These are phyloP conservation scores for Lomentospora prolificans DNA, from an alignment of 2,329 filamentous ascomycete species.

Conservation along the genomic window DNA sequence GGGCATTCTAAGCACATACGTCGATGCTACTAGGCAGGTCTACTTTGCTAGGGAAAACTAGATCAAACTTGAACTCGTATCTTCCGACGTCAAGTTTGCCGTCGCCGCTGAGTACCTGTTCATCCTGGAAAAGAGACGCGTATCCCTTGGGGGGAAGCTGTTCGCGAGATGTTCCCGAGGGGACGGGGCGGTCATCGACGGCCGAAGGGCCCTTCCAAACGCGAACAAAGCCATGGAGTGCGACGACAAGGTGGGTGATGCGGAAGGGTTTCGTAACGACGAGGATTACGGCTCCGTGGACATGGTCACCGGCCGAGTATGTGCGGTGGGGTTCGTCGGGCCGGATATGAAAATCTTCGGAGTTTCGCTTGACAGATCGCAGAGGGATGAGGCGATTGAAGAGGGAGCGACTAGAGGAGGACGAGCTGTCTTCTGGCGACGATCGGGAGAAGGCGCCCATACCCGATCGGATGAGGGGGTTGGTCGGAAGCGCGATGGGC, in stretches of 20 bases:
- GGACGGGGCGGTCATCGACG: conserved; percentile 32
- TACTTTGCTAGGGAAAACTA: conserved; percentile 54
- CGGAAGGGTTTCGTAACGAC: conserved; percentile 64
- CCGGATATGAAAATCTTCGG: conserved; percentile 70
- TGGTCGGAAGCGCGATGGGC: background rate
- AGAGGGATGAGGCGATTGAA: conserved; percentile 4
- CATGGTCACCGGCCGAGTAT: conserved; percentile 65
- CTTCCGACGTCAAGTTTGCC: conserved; percentile 63
- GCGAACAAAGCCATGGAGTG: conserved; percentile 68
- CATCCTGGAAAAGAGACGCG: conserved; percentile 74
- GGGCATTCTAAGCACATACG: conserved; percentile 42
- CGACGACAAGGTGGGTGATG: conserved; percentile 71
- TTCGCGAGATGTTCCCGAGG: conserved; percentile 24
- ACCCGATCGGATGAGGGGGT: conserved; percentile 3
- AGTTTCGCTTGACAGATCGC: conserved; percentile 45
- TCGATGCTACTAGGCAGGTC: conserved; percentile 86
- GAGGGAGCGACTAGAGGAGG: conserved; percentile 6
- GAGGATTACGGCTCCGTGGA: conserved; percentile 63
- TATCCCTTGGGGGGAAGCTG: conserved; percentile 46
- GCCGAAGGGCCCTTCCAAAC: conserved; percentile 62
- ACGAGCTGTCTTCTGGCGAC: conserved; percentile 6
- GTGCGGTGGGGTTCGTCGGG: conserved; percentile 69
- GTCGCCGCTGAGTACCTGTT: conserved; percentile 69
- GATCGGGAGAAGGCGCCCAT: conserved; percentile 7
- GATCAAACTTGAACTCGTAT: conserved; percentile 71